Evolutionary conservation across 129 eudicot species (phyloP).

Genomic region (Kitagawia praeruptora): DNA sequence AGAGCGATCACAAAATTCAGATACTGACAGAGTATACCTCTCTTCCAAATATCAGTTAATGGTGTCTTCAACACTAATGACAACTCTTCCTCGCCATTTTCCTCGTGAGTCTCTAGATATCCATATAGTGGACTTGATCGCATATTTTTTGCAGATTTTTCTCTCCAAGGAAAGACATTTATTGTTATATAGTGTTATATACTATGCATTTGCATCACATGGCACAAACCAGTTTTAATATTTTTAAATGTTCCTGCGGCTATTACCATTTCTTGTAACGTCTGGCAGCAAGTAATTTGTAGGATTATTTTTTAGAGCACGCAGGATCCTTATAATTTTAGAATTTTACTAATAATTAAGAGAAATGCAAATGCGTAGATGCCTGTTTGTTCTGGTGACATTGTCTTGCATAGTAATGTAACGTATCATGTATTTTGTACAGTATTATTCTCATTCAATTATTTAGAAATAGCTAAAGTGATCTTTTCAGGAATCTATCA

Average conservation of each 20-base stretch:
- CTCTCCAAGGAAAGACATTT: not conserved
- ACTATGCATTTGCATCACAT: not conserved
- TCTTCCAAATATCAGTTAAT: slow-evolving; percentile 62
- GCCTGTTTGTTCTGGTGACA: not conserved
- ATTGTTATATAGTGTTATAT: not conserved
- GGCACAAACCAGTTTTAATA: not conserved
- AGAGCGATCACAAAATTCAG: slow-evolving; percentile 26
- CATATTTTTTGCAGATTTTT: not conserved
- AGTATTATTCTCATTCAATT: not conserved
- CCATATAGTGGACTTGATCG: not conserved
- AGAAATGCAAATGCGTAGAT: too few species aligned
- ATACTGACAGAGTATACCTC: slow-evolving; percentile 30
- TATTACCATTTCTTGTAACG: not conserved
- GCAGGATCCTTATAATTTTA: too few species aligned
- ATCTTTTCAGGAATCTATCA: not conserved
- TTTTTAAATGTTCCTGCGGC: not conserved
- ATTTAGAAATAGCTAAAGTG: not conserved
- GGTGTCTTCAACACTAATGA: slow-evolving; percentile 82
- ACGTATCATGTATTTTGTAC: not conserved
- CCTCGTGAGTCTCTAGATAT: slow-evolving; percentile 43
- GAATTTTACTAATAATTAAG: too few species aligned
- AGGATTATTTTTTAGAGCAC: too few species aligned
- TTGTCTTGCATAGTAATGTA: not conserved
- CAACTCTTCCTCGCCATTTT: slow-evolving; percentile 77
- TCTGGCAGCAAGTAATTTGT: not conserved